Evolutionary conservation across 2,329 filamentous ascomycete species (phyloP).

Genomic region (Periconia digitata): DNA sequence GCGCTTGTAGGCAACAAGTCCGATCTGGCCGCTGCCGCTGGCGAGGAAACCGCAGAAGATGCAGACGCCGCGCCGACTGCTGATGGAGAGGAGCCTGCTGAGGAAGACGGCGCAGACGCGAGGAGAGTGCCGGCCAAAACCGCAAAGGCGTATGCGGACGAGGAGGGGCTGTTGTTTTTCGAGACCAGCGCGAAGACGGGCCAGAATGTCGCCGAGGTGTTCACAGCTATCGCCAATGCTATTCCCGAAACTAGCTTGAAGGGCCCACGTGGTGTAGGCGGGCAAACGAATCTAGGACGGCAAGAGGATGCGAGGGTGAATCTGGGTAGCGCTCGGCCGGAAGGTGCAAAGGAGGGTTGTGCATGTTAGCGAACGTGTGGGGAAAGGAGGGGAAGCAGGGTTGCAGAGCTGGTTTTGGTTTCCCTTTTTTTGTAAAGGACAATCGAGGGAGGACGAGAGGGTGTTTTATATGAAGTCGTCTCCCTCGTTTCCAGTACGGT

Average conservation of each 20-base stretch:
- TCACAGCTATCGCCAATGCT: conserved; percentile 96
- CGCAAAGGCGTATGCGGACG: conserved; percentile 89
- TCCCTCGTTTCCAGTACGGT: too few relatives aligned
- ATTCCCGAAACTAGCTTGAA: conserved; percentile 97
- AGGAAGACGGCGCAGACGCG: conserved; percentile 69
- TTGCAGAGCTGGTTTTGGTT: too few relatives aligned
- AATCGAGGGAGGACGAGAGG: too few relatives aligned
- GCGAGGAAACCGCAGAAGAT: conserved; percentile 50
- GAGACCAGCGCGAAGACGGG: conserved; percentile 98
- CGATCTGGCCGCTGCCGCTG: conserved; percentile 67
- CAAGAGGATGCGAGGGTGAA: conserved; percentile 76
- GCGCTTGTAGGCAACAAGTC: conserved; percentile 91
- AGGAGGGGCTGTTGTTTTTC: conserved; percentile 92
- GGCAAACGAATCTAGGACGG: conserved; percentile 58
- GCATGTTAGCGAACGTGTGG: conserved; percentile 65
- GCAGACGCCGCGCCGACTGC: conserved; percentile 51
- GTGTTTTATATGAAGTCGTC: background rate
- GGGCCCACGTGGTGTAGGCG: conserved; percentile 70
- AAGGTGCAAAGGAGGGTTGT: conserved; percentile 84
- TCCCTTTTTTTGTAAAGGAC: too few relatives aligned
- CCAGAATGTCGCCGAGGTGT: conserved; percentile 90
- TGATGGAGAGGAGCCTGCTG: conserved; percentile 53
- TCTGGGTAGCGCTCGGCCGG: conserved; percentile 69
- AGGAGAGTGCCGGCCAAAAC: conserved; percentile 89
- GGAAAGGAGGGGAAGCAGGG: background rate